These are phyloP conservation scores for Microdochium nivale DNA, from an alignment of 2,329 filamentous ascomycete genomes.

Conservation along the genomic window DNA sequence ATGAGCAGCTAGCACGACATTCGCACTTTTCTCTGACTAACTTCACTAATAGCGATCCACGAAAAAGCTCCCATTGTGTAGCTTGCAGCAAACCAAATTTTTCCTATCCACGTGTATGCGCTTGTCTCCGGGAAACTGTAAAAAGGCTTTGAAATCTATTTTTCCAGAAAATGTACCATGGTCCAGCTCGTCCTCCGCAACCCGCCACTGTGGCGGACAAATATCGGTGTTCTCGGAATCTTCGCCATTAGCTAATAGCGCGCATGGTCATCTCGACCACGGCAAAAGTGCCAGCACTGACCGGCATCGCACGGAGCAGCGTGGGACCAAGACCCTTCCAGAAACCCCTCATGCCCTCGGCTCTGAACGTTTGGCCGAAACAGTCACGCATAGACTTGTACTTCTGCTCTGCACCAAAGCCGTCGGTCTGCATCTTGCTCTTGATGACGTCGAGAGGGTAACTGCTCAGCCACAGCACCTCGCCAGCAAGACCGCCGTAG, in stretches of 20 bases:
- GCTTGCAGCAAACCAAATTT: background rate
- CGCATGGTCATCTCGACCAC: constrained; percentile 64
- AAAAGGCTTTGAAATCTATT: background rate
- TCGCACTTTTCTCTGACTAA: too few species aligned
- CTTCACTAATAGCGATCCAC: too few species aligned
- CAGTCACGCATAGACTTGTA: constrained; percentile 83
- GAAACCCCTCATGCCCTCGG: constrained; percentile 75
- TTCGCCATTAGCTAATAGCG: constrained; percentile 39
- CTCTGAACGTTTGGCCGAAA: constrained; percentile 72
- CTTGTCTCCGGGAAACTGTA: background rate
- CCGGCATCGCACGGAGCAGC: constrained; percentile 88
- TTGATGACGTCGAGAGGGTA: constrained; percentile 98
- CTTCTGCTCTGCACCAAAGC: constrained; percentile 62
- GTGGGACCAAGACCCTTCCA: constrained; percentile 94
- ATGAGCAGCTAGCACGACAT: too few species aligned
- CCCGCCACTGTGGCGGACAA: too few species aligned
- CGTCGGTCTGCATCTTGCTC: constrained; percentile 99
- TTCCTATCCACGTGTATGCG: background rate
- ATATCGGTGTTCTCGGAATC: background rate
- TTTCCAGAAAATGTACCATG: background rate
- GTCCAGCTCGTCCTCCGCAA: too few species aligned
- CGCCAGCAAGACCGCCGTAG: constrained; percentile 89
- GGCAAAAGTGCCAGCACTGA: constrained; percentile 95
- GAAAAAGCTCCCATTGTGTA: background rate
- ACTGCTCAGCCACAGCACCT: constrained; percentile 85